Base-by-base conservation (phyloP, 176 grass and related monocot species). In the Bolboschoenus planiculmis region DNA sequence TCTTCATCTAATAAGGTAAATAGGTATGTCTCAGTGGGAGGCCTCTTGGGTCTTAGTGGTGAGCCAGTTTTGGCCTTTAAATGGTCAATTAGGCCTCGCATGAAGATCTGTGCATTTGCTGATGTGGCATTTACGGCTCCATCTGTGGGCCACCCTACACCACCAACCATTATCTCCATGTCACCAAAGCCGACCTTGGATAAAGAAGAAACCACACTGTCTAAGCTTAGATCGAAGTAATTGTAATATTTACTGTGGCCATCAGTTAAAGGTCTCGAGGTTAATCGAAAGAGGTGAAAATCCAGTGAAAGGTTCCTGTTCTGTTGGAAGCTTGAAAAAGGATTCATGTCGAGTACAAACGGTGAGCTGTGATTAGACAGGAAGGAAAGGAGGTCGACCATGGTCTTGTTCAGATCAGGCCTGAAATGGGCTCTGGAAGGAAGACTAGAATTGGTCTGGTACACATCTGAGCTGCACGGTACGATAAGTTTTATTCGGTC, bases 91-190 rank as follows among this genome's bases (percentile, higher is more conserved):
- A 98, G 84, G 64, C 90, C 95, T 84, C 88, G 85, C 85, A 88
- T 91, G 83, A 98, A 94, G 1, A 85, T 90, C 66, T 93, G 90
- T 15, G 95, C 89, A 84, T 87, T 82, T 63, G 75, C 81, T 43
- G 90, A 78, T 55, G 92, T 95, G 84, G 95, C 95, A 66, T 95
- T 98, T 27, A 88, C 62, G 56, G 92, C 95, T 85, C 90, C 95
- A 88, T 98, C 92, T 43, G 95, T 90, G 60, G 95, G 95, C 95
- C 95, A 98, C 88, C 95, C 95, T 88, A 86, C 82, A 88, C 76
- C 85, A 31, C 92, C 94, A 5, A 98, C 79, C 27, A 95, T 78
- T 67, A 98, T 93, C 65, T 84, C 89, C 86, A 91, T 95, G 34
- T 93, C 75, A 71, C 79, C 54, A 80, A 91, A 98, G 20, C 95